These are phyloP conservation scores for Zygosaccharomyces gambellarensis DNA, from an alignment of 805 yeast genomes.

Conservation along the genomic window DNA sequence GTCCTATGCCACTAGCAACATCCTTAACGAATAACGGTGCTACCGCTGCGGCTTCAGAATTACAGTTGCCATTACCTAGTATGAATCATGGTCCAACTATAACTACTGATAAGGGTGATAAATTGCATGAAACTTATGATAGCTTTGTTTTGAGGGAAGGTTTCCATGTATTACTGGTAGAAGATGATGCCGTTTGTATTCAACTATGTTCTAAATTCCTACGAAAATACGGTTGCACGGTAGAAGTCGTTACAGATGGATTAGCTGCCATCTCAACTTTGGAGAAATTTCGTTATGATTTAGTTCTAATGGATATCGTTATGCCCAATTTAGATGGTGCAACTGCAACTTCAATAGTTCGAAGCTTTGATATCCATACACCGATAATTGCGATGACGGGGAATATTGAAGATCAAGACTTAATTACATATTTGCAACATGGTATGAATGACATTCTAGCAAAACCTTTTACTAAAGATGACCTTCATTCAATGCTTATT, in stretches of 20 bases:
- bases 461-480: slow-evolving; percentile 89
- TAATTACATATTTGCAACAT: slow-evolving; percentile 72
- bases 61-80: slow-evolving; percentile 11
- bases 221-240: slow-evolving; percentile 84
- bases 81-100: slow-evolving; percentile 12
- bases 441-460: slow-evolving; percentile 93
- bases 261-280: slow-evolving; percentile 76
- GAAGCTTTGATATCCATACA: slow-evolving; percentile 76
- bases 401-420: slow-evolving; percentile 75
- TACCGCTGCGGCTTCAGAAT: slow-evolving; percentile 14
- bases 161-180: slow-evolving; percentile 70
- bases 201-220: slow-evolving; percentile 78
- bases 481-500: slow-evolving; percentile 69
- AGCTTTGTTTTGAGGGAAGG: slow-evolving; percentile 35
- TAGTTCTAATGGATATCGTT: slow-evolving; percentile 81
- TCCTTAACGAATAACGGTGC: slow-evolving; percentile 7
- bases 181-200: slow-evolving; percentile 78
- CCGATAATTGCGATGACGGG: slow-evolving; percentile 96
- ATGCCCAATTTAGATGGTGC: slow-evolving; percentile 89
- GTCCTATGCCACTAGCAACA: slow-evolving; percentile 8
- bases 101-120: slow-evolving; percentile 2
- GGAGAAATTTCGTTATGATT: slow-evolving; percentile 65
- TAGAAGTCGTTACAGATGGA: slow-evolving; percentile 91
- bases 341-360: slow-evolving; percentile 82
- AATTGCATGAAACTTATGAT: slow-evolving; percentile 10